phyloP scores from a whole-genome alignment of 805 yeast genomes.

The Yarrowia deformans region DNA sequence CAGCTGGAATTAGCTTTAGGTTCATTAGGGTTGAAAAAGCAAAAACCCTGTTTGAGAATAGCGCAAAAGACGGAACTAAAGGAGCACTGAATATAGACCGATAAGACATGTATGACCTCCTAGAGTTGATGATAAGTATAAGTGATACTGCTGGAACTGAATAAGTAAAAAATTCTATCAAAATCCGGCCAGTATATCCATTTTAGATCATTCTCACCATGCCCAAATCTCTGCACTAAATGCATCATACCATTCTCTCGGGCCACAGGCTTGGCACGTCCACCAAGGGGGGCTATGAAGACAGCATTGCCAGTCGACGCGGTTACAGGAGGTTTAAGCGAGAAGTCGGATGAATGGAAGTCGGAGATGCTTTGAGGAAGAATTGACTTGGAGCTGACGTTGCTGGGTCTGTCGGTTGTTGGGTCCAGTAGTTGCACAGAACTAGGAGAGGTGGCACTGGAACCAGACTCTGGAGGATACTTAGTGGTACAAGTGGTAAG shows the following conservation, averaged over 20 bases:
- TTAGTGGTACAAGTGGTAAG: too few species aligned
- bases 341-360: constrained; percentile 6
- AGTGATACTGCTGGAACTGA: too few species aligned
- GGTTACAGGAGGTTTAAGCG: constrained; percentile 15
- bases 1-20: not conserved
- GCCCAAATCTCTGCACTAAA: constrained; percentile 6
- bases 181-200: too few species aligned
- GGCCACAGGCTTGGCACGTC: constrained; percentile 18
- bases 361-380: not conserved
- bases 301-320: constrained; percentile 5
- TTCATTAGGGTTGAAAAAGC: not conserved
- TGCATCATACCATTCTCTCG: constrained; percentile 27
- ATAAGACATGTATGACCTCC: not conserved
- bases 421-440: too few species aligned
- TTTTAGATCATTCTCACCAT: too few species aligned
- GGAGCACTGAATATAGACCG: too few species aligned
- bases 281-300: not conserved
- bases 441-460: too few species aligned
- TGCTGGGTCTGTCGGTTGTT: too few species aligned
- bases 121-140: not conserved
- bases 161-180: too few species aligned
- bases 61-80: not conserved
- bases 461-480: too few species aligned
- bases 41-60: constrained; percentile 4
- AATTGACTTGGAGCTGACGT: too few species aligned